These are phyloP conservation scores for Emericellopsis atlantica DNA, from an alignment of 2,329 filamentous ascomycete genomes.

Conservation along the genomic window DNA sequence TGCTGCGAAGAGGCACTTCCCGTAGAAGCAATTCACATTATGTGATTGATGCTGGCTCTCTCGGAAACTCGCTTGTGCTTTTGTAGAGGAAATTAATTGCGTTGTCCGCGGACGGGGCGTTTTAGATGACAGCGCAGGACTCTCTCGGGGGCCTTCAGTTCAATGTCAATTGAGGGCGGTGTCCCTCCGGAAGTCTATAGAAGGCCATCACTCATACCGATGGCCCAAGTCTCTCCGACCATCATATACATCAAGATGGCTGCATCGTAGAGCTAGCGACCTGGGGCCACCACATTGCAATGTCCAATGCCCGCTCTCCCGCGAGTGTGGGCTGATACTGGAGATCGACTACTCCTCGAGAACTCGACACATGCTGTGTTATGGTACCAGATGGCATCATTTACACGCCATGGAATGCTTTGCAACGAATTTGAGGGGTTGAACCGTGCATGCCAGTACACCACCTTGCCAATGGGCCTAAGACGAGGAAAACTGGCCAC, in stretches of 20 bases:
- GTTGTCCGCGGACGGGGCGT: conserved; percentile 6
- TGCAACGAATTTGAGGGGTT: too few relatives aligned
- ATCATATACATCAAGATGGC: conserved; percentile 4
- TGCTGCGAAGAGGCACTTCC: conserved; percentile 5
- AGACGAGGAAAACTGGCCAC: too few relatives aligned
- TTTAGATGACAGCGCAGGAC: conserved; percentile 6
- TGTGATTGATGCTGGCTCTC: conserved; percentile 13
- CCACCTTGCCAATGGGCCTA: too few relatives aligned
- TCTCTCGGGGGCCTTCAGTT: conserved; percentile 5
- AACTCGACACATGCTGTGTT: too few relatives aligned
- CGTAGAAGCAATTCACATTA: conserved; percentile 8
- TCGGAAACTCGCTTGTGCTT: conserved; percentile 10
- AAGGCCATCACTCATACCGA: neutral
- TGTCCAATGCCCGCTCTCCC: conserved; percentile 1
- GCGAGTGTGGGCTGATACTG: neutral
- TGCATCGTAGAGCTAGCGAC: conserved; percentile 5
- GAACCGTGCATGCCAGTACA: too few relatives aligned
- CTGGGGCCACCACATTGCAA: conserved; percentile 5
- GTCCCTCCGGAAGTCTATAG: neutral
- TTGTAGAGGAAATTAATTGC: conserved; percentile 4
- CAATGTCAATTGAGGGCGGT: conserved; percentile 2
- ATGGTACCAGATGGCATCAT: too few relatives aligned
- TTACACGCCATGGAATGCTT: too few relatives aligned
- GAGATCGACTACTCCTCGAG: too few relatives aligned
- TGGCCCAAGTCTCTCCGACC: conserved; percentile 4